Percentiles rank a stretch among this genome's conserved stretches.
Conservation (phyloP, 2,329 filamentous ascomycete genomes). For the Aspergillus uvarum region DNA sequence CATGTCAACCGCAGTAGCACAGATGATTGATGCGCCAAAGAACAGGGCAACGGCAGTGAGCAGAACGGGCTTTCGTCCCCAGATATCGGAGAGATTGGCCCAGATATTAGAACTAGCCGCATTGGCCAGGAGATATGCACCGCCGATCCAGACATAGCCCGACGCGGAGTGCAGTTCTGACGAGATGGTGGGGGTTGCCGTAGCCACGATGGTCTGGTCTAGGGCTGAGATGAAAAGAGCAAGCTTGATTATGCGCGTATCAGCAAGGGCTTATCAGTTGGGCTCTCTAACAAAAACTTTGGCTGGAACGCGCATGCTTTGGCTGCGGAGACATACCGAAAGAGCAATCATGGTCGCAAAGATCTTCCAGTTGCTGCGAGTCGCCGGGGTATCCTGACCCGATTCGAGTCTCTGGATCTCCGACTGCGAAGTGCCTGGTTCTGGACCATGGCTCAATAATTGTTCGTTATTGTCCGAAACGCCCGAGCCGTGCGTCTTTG, state of each 20-base stretch:
- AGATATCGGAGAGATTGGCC: slow-evolving; percentile 53
- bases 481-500: background rate
- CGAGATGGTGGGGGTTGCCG: slow-evolving; percentile 61
- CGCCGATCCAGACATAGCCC: slow-evolving; percentile 77
- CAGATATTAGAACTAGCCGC: slow-evolving; percentile 69
- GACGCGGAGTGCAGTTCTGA: slow-evolving; percentile 63
- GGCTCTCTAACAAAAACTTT: background rate
- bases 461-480: slow-evolving; percentile 1
- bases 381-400: background rate
- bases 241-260: slow-evolving; percentile 12
- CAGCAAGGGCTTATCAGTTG: background rate
- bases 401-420: background rate
- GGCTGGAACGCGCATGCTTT: background rate
- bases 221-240: slow-evolving; percentile 32
- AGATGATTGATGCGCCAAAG: slow-evolving; percentile 51
- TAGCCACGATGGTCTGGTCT: slow-evolving; percentile 58
- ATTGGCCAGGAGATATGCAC: slow-evolving; percentile 68
- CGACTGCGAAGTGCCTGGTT: background rate
- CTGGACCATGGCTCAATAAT: background rate
- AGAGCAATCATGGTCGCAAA: slow-evolving; percentile 20
- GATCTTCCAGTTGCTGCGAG: slow-evolving; percentile 20
- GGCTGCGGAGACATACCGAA: slow-evolving; percentile 13
- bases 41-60: slow-evolving; percentile 52
- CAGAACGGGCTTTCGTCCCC: slow-evolving; percentile 48
- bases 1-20: slow-evolving; percentile 50